phyloP scores from a whole-genome alignment of 306 rosid genomes.

The Chamaecrista fasciculata region DNA sequence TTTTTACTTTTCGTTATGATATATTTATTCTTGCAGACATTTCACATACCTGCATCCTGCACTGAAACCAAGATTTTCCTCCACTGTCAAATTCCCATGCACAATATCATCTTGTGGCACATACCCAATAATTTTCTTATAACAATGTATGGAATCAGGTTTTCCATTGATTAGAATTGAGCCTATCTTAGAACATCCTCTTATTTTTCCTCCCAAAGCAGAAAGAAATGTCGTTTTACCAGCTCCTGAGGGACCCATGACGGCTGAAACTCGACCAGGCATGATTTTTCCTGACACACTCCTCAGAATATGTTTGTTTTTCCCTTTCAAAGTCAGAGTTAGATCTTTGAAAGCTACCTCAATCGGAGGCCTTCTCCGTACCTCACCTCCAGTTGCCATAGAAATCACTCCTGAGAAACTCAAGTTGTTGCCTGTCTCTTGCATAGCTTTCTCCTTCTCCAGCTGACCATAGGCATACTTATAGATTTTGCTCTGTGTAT shows the following conservation, averaged over 20 bases:
- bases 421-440: conserved; percentile 42
- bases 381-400: conserved; percentile 50
- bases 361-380: conserved; percentile 50
- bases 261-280: conserved; percentile 61
- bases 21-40: not conserved
- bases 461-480: conserved; percentile 60
- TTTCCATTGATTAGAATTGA: conserved; percentile 52
- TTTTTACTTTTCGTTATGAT: not conserved
- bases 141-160: conserved; percentile 43
- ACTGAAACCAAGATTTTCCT: conserved; percentile 58
- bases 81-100: conserved; percentile 63
- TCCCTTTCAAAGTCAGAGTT: conserved; percentile 52
- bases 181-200: conserved; percentile 50
- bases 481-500: conserved; percentile 51
- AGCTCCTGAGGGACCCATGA: conserved; percentile 66
- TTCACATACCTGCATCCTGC: conserved; percentile 56
- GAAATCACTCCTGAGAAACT: conserved; percentile 54
- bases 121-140: conserved; percentile 53
- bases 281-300: conserved; percentile 50
- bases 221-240: conserved; percentile 60
- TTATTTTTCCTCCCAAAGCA: conserved; percentile 50
- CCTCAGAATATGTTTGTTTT: conserved; percentile 41
- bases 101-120: conserved; percentile 65
- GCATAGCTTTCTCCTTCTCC: conserved; percentile 61
- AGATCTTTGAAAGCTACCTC: conserved; percentile 55